A percentile compares a stretch with the other conserved stretches of the same genome.
Conservation (phyloP, 257 asterid genomes). For the Verbena officinalis region DNA sequence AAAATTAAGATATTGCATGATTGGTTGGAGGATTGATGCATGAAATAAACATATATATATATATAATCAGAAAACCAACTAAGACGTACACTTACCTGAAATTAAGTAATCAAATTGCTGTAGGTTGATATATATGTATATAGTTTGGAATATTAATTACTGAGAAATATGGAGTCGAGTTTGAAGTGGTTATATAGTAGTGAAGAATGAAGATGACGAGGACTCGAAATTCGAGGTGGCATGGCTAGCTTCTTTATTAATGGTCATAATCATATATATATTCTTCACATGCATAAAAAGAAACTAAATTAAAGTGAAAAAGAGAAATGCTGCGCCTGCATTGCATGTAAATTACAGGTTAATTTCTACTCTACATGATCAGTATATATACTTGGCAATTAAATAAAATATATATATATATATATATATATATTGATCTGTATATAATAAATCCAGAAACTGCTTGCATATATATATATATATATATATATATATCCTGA, state of each 20-base stretch:
- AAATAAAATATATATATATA: no score
- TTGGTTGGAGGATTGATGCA: neutral
- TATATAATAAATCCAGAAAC: no score
- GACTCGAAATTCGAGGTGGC: slow-evolving; percentile 58
- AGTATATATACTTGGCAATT: no score
- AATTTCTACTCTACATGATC: no score
- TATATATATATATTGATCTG: neutral
- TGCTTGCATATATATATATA: no score
- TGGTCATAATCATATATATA: slow-evolving; percentile 40
- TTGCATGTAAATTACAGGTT: no score
- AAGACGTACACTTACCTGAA: neutral
- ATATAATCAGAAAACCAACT: no score
- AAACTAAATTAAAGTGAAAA: slow-evolving; percentile 6
- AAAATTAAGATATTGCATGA: no score
- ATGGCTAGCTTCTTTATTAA: slow-evolving; percentile 32
- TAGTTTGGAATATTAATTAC: neutral
- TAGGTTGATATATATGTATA: neutral
- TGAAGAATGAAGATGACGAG: no score
- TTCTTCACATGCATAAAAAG: slow-evolving; percentile 39
- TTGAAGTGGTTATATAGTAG: slow-evolving; percentile 55
- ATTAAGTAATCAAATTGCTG: neutral
- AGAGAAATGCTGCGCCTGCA: slow-evolving; percentile 17
- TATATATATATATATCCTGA: slow-evolving; percentile 2
- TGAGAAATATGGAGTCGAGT: slow-evolving; percentile 35
- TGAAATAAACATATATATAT: neutral